Evolutionary conservation across 306 rosid species (phyloP).

Genomic region (Citrullus amarus): DNA sequence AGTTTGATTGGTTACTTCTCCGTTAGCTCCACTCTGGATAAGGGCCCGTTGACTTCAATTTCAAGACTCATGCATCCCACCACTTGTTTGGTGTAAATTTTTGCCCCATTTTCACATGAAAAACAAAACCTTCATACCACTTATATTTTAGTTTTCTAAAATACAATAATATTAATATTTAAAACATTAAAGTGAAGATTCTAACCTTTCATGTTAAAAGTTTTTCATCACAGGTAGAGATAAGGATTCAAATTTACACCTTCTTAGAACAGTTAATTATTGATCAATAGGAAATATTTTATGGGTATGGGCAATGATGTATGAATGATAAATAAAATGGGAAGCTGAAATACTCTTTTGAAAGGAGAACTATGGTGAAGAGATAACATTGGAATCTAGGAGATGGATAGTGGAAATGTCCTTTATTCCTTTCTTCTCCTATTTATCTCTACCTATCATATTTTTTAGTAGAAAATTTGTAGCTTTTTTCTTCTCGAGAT

Average conservation of each 20-base stretch:
- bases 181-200: no score
- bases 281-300: not conserved
- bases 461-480: not conserved
- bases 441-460: not conserved
- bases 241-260: not conserved
- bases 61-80: constrained; percentile 6
- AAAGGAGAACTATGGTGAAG: not conserved
- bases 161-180: no score
- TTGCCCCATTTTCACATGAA: no score
- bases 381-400: not conserved
- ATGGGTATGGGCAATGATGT: not conserved
- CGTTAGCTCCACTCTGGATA: not conserved
- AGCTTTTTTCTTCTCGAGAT: not conserved
- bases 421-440: constrained; percentile 8
- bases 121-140: no score
- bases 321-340: not conserved
- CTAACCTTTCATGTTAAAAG: not conserved
- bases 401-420: constrained; percentile 4
- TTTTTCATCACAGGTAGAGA: not conserved
- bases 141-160: no score
- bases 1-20: not conserved
- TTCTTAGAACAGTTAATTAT: not conserved
- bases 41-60: not conserved
- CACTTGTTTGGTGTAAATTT: not conserved
- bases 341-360: not conserved